Evolutionary conservation across 2,329 filamentous ascomycete species (phyloP), one percentile per base, ranked within the genome.

Genomic region (Pseudogymnoascus sp.): DNA sequence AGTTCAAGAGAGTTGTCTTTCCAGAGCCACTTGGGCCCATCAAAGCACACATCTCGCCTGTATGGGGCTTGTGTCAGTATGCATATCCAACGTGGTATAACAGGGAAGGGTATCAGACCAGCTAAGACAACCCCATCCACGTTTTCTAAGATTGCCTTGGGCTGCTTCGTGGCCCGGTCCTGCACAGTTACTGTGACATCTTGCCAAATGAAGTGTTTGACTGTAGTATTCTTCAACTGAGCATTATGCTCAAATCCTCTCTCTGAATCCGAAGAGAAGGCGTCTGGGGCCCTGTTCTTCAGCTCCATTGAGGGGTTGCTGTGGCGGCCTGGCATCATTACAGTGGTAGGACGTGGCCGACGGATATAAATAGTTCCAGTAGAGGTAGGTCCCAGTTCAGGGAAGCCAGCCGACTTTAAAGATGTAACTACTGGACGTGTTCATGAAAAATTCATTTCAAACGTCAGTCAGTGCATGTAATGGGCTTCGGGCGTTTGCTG

Each of bases 11-110:
- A 0, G 91, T 94, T 0, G 90, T 92, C 75, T 95, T 95, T 11
- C 91, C 91, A 7, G 91, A 91, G 45, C 89, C 90, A 3, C 85
- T 90, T 1, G 88, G 89, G 61, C 91, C 91, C 80, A 94, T 90
- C 1, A 95, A 77, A 0, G 91, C 91, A 45, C 91, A 85, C 82
- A 95, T 86, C 16, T 88, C 75, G 16, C 91, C 90, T 80, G 70
- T 37, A 59, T 59, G 37, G 45, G 41, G 52, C 8, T 14, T 16
- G 33, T 55, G 63, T 62, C 16, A 59, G 31, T 61, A 49, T 58
- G 3, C 31, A 29, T 2, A 37, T 55, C 19, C 23, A 64, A 33
- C 16, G 16, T 55, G 29, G 49, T 55, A 19, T 55, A 33, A 6
- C 49, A 55, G 59, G 3, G 61, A 68, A 33, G 19, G 19, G 26